A percentile compares a stretch with the other conserved stretches of the same genome.
phyloP scores from a whole-genome alignment of 208 protist species.

The Leishmania turanica region DNA sequence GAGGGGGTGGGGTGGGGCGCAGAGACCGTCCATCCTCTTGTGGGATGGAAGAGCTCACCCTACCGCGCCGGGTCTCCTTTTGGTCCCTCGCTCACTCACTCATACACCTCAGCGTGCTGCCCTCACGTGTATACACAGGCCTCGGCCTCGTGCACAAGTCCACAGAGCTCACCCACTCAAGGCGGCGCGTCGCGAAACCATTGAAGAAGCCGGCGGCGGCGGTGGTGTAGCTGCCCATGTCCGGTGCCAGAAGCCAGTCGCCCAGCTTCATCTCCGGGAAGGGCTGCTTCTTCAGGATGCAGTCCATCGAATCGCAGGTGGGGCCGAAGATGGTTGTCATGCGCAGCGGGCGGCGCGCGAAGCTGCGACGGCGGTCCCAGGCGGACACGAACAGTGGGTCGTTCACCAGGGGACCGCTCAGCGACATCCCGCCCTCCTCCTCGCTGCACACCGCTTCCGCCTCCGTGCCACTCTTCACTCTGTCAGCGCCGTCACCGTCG shows the following conservation, averaged over 20 bases:
- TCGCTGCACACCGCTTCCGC: constrained; percentile 6
- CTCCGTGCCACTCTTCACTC: not conserved
- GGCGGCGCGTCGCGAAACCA: constrained; percentile 67
- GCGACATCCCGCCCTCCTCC: constrained; percentile 25
- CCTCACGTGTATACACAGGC: not conserved
- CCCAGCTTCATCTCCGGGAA: constrained; percentile 81
- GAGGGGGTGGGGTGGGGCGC: too few relatives aligned
- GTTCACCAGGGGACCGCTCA: constrained; percentile 9
- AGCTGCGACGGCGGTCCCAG: constrained; percentile 23
- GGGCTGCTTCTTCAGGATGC: constrained; percentile 62
- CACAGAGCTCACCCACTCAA: constrained; percentile 51
- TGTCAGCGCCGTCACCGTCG: constrained; percentile 35
- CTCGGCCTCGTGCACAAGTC: constrained; percentile 14
- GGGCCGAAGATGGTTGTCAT: constrained; percentile 83
- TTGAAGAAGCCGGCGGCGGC: constrained; percentile 83
- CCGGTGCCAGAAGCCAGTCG: constrained; percentile 78
- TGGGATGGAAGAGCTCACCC: too few relatives aligned
- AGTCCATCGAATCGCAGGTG: constrained; percentile 87
- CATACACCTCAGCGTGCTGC: not conserved
- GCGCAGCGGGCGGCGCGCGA: constrained; percentile 37
- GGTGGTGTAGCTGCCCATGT: constrained; percentile 91
- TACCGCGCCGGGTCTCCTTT: too few relatives aligned
- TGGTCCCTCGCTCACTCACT: not conserved
- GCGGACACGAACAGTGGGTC: constrained; percentile 27
- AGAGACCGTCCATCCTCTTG: too few relatives aligned